Evolutionary conservation across 352 stramenopile genomes (phyloP), one percentile per base, ranked within the genome.

Genomic region (Aphanomyces cochlioides): DNA sequence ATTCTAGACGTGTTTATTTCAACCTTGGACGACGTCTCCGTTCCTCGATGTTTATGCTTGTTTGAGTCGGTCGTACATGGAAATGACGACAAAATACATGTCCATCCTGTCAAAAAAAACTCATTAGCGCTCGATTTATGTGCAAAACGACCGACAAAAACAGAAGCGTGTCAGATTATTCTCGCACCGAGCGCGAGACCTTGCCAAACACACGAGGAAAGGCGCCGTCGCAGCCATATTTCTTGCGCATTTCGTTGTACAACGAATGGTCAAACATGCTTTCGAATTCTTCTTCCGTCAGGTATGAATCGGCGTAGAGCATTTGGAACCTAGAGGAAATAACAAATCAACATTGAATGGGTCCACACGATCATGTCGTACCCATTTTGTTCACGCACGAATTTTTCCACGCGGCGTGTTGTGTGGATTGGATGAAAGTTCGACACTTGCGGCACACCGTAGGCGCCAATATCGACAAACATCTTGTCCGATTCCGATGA

Each of bases 31-130:
- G 74, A 82, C 39, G 58, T 79, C 83, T 3, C 77, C 75, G 21
- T 90, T 85, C 53, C 79, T 81, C 4, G 74, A 78, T 65, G 89
- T 80, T 43, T 78, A 88, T 58, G 89, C 81, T 81, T 90, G 82
- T 64, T 69, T 86, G 2, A 81, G 83, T 12, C 83, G 88, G 54
- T 88, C 81, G 36, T 86, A 87, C 61, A 90, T 72, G 83, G 83
- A 28, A 90, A 90, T 56, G 83, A 90, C 50, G 78, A 57, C 81
- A 90, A 63, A 85, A 75, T 7, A 89, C 80, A 36, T 88, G 78
- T 7, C 81, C 89, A 53, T 19, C 7, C 2, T 3, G 36, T 58
- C 1, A 36, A 58, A 58, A 36, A 12, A 58, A 13, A 19, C 1
- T 8, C 1, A 58, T 36, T 1, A 58, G 13, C 7, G 17, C 50